phyloP scores from a whole-genome alignment of 495 filamentous ascomycete genomes.

The Durotheca rogersii region DNA sequence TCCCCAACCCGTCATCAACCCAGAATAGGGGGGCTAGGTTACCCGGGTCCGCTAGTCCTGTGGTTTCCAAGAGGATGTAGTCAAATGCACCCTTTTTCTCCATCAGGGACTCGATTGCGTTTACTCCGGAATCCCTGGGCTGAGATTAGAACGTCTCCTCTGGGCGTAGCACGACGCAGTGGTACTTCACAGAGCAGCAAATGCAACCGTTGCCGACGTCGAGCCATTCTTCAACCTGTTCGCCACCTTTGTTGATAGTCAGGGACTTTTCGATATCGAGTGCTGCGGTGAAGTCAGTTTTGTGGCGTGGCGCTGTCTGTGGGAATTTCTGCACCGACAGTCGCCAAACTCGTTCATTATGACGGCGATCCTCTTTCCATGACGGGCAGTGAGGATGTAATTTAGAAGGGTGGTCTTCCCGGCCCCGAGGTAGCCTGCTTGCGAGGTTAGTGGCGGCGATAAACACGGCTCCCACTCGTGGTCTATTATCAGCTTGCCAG shows the following conservation, averaged over 20 bases:
- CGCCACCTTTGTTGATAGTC: conserved; percentile 80
- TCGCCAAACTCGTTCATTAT: conserved; percentile 99
- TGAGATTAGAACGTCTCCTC: conserved; percentile 6
- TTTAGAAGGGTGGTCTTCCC: conserved; percentile 96
- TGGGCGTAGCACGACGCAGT: not conserved
- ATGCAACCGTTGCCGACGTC: conserved; percentile 96
- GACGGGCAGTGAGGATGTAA: conserved; percentile 88
- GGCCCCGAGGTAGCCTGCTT: conserved; percentile 77
- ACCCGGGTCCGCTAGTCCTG: conserved; percentile 90
- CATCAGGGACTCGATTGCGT: conserved; percentile 95
- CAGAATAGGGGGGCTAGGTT: conserved; percentile 96
- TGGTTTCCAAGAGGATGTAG: conserved; percentile 97
- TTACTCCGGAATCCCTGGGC: conserved; percentile 79
- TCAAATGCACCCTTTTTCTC: conserved; percentile 90
- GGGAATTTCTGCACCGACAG: conserved; percentile 58
- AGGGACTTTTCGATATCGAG: conserved; percentile 92
- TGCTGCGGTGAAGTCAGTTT: conserved; percentile 53
- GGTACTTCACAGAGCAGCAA: conserved; percentile 94
- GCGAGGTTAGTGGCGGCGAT: conserved; percentile 11
- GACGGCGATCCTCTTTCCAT: conserved; percentile 96
- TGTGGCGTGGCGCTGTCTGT: not conserved
- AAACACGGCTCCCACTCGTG: no score
- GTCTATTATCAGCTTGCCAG: conserved; percentile 34
- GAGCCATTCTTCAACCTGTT: conserved; percentile 91
- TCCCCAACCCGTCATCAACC: conserved; percentile 92